Conservation (phyloP, 1,284 basidiomycete species). For the Ceratobasidium sp. region DNA sequence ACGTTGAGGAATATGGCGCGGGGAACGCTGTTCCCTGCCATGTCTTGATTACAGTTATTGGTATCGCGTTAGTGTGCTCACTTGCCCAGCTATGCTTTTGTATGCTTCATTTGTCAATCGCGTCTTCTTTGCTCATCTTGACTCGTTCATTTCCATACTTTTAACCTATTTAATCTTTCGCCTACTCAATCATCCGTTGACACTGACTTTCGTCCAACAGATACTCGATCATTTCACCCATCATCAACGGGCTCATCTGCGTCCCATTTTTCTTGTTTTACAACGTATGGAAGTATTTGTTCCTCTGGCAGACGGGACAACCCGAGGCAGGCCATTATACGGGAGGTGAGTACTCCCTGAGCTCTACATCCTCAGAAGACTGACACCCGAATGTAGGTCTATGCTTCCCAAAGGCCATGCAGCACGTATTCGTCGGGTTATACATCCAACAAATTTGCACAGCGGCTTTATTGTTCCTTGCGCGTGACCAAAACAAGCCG, state of each 20-base stretch:
- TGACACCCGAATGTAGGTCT: slow-evolving; percentile 68
- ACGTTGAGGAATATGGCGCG: slow-evolving; percentile 70
- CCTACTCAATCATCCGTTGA: too few relatives aligned
- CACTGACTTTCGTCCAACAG: slow-evolving; percentile 55
- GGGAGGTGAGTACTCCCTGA: slow-evolving; percentile 60
- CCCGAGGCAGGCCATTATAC: slow-evolving; percentile 79
- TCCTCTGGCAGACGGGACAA: slow-evolving; percentile 85
- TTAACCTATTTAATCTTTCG: too few relatives aligned
- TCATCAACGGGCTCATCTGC: slow-evolving; percentile 92
- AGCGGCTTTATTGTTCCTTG: slow-evolving; percentile 90
- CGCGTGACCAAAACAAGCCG: slow-evolving; percentile 68
- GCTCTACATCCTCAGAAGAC: too few relatives aligned
- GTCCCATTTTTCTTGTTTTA: slow-evolving; percentile 89
- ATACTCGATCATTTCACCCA: slow-evolving; percentile 93
- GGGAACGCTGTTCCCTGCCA: slow-evolving; percentile 83
- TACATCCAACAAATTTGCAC: slow-evolving; percentile 90
- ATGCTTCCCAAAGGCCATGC: slow-evolving; percentile 96
- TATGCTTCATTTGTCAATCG: not conserved
- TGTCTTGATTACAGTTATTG: slow-evolving; percentile 52
- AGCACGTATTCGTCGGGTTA: slow-evolving; percentile 93
- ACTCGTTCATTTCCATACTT: slow-evolving; percentile 52
- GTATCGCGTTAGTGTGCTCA: slow-evolving; percentile 34
- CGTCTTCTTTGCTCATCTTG: not conserved
- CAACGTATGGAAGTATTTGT: slow-evolving; percentile 90
- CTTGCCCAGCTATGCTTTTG: too few relatives aligned